phyloP scores from a whole-genome alignment of 2,329 filamentous ascomycete species.

The Sporothrix inflata region DNA sequence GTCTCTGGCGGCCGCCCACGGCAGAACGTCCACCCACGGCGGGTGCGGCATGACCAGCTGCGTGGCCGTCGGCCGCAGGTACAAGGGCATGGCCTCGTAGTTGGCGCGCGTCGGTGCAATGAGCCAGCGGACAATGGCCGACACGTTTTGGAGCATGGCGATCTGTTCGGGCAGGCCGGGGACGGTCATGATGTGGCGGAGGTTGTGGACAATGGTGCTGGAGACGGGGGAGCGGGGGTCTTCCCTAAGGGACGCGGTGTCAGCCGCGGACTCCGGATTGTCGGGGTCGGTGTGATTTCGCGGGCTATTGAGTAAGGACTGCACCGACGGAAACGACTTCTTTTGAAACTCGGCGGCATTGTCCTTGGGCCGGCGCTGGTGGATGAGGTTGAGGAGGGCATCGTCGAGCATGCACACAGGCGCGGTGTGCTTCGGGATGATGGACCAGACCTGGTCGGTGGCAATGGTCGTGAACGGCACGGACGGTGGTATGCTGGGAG shows the following conservation, averaged over 20 bases:
- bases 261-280: background rate
- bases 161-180: slow-evolving; percentile 8
- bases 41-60: background rate
- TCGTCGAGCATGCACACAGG: slow-evolving; percentile 1
- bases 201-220: slow-evolving; percentile 3
- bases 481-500: background rate
- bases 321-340: background rate
- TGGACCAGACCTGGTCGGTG: background rate
- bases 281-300: background rate
- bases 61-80: background rate
- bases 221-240: background rate
- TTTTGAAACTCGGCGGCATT: background rate
- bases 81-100: background rate
- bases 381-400: background rate
- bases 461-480: slow-evolving; percentile 8
- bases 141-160: slow-evolving; percentile 6
- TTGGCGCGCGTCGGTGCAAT: slow-evolving; percentile 8
- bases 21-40: background rate
- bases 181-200: background rate
- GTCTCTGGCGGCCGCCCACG: background rate
- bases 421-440: background rate
- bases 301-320: background rate
- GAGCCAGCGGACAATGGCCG: slow-evolving; percentile 1
- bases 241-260: background rate
- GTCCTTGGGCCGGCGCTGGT: background rate